Percentiles rank a stretch among this genome's conserved stretches.
Evolutionary conservation across 352 stramenopile genomes (phyloP).

Genomic region (Halophytophthora batemanensis): DNA sequence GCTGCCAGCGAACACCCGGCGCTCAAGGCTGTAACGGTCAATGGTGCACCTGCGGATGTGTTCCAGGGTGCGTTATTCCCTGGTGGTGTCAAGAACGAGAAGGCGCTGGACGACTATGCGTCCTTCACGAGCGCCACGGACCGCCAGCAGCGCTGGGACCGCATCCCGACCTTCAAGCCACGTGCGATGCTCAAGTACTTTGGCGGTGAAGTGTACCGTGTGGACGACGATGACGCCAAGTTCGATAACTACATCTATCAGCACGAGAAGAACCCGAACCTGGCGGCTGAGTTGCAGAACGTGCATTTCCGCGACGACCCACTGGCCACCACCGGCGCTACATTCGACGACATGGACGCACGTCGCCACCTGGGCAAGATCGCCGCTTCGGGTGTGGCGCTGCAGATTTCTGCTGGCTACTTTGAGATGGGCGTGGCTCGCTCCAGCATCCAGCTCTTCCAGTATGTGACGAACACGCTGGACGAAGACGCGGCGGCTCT

Average conservation of each 20-base stretch:
- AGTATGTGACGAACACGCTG: conserved; percentile 79
- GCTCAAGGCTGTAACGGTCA: conserved; percentile 72
- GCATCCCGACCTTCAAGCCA: conserved; percentile 71
- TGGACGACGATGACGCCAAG: conserved; percentile 66
- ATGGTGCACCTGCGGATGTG: conserved; percentile 63
- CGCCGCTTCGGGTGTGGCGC: conserved; percentile 61
- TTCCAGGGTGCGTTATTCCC: conserved; percentile 75
- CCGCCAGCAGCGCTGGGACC: conserved; percentile 66
- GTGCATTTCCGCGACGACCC: conserved; percentile 67
- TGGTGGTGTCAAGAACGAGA: conserved; percentile 72
- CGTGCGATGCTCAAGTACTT: conserved; percentile 86
- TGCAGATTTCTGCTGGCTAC: conserved; percentile 70
- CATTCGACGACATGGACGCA: conserved; percentile 46
- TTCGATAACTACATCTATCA: conserved; percentile 61
- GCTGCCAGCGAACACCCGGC: conserved; percentile 59
- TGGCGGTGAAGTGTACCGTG: conserved; percentile 77
- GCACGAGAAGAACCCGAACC: conserved; percentile 60
- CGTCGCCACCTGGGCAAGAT: conserved; percentile 58
- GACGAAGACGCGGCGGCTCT: conserved; percentile 52
- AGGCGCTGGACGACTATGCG: conserved; percentile 56
- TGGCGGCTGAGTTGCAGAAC: conserved; percentile 43
- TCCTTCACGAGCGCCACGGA: conserved; percentile 78
- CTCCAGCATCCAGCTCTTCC: conserved; percentile 70
- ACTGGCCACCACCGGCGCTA: conserved; percentile 39
- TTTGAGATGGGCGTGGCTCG: conserved; percentile 76